phyloP scores from a whole-genome alignment of 306 rosid species.

The Glycine soja region DNA sequence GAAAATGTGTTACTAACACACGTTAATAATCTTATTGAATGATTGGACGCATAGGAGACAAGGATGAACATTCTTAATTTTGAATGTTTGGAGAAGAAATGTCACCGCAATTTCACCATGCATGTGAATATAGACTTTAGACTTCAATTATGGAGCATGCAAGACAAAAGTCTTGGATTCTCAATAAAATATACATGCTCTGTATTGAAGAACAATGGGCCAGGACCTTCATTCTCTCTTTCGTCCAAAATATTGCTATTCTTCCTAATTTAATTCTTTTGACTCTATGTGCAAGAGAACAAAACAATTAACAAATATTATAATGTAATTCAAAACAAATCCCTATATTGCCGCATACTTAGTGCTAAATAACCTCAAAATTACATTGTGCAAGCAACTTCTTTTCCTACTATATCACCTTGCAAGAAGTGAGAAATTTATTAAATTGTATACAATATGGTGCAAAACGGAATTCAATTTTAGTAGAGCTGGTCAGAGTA shows the following conservation, averaged over 20 bases:
- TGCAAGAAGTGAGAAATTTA: neutral
- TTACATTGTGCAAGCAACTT: neutral
- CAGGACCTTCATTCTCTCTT: neutral
- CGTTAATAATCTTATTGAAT: neutral
- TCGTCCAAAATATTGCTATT: neutral
- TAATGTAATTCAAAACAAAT: constrained; percentile 13
- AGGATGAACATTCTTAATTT: neutral
- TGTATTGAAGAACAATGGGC: neutral
- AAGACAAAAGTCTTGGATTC: neutral
- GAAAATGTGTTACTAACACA: neutral
- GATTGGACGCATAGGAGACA: neutral
- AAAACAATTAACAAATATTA: neutral
- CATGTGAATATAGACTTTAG: neutral
- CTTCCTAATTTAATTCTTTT: neutral
- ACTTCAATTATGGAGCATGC: constrained; percentile 18
- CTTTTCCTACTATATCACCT: neutral
- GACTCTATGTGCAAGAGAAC: neutral
- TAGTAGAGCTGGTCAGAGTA: no score
- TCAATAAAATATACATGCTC: neutral
- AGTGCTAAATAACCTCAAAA: neutral
- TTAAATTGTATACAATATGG: no score
- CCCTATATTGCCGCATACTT: neutral
- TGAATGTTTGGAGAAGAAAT: neutral
- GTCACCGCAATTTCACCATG: neutral
- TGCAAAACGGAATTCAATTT: no score